Conservation (phyloP, 2,329 filamentous ascomycete species). For the Aciculosporium take region DNA sequence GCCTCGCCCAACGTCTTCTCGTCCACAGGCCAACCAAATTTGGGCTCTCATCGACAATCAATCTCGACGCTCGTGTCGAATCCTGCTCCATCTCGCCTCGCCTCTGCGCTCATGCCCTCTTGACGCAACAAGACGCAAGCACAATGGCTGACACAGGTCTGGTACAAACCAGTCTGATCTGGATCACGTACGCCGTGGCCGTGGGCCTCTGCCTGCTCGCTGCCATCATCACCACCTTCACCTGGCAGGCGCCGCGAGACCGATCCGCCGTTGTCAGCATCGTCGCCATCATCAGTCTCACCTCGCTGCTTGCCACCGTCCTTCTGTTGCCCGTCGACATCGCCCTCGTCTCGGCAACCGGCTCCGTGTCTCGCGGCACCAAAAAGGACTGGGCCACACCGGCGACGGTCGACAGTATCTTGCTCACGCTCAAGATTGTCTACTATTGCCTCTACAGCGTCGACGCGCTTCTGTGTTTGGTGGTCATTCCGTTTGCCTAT, state of each 20-base stretch:
- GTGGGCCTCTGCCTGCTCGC: slow-evolving; percentile 62
- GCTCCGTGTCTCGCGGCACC: slow-evolving; percentile 55
- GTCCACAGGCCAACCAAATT: too few relatives aligned
- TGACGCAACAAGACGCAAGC: too few relatives aligned
- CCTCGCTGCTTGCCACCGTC: slow-evolving; percentile 78
- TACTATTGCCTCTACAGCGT: slow-evolving; percentile 90
- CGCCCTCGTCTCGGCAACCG: slow-evolving; percentile 82
- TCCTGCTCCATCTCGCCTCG: neutral
- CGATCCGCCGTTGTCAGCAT: slow-evolving; percentile 68
- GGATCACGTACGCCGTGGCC: slow-evolving; percentile 81
- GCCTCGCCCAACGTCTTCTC: neutral
- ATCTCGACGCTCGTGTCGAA: neutral
- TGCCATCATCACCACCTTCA: slow-evolving; percentile 73
- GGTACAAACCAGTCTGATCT: slow-evolving; percentile 82
- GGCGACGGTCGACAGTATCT: slow-evolving; percentile 60
- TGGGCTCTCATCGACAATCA: too few relatives aligned
- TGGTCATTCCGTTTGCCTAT: slow-evolving; percentile 90
- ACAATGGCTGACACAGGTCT: slow-evolving; percentile 38
- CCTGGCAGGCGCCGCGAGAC: slow-evolving; percentile 81
- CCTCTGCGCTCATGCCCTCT: neutral
- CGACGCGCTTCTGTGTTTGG: slow-evolving; percentile 75
- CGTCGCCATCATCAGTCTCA: slow-evolving; percentile 77
- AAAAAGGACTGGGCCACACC: slow-evolving; percentile 95
- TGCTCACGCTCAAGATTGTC: slow-evolving; percentile 68
- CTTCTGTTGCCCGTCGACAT: slow-evolving; percentile 90